Evolutionary conservation across 345 rosid species (phyloP), one percentile per base, ranked within the genome.

Genomic region (Eutrema yunnanense): DNA sequence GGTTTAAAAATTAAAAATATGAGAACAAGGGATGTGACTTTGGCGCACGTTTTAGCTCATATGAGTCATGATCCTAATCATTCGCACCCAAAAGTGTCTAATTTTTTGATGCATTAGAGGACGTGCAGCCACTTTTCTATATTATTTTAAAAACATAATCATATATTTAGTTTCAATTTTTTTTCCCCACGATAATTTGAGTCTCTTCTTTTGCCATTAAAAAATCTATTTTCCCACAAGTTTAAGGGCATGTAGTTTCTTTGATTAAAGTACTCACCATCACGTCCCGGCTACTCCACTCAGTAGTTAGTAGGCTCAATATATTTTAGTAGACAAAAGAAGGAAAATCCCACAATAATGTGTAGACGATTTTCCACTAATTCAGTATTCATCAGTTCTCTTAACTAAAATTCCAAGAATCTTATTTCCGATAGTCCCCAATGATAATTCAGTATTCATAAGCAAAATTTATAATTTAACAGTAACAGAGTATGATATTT

Each of bases 21-120:
- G 61, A 40, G 71, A 57, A 70, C 42, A 65, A 51, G 53, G 73
- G 61, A 46, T 46, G 38, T 62, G 51, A 81, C 74, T 81, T 71
- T 80, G 78, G 7, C 30, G 74, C 84, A 83, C 83, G 84, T 63
- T 64, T 67, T 11, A 27, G 34, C 57, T 49, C 49, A 57, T 16
- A 16, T 37, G 41, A 48, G 3, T 49, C 55, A 57, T 37, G 42
- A 40, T 43, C 32, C 65, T 56, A 56, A 33, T 70, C 53, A 50
- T 57, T 70, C 43, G 37, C 14, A 52, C 41, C 52, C 37, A 44
- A 37, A 33, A 16, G 37, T 57, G 67, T 57, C 26, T 46, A 13
- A 2, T 6, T 55, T 54, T 55, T 54, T 44, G 48, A 29, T 52
- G 59, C 55, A 52, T 22, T 59, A 34, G 26, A 62, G 27, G 69